These are phyloP conservation scores for Schrenkiella parvula DNA, from an alignment of 345 rosid genomes.

Conservation along the genomic window DNA sequence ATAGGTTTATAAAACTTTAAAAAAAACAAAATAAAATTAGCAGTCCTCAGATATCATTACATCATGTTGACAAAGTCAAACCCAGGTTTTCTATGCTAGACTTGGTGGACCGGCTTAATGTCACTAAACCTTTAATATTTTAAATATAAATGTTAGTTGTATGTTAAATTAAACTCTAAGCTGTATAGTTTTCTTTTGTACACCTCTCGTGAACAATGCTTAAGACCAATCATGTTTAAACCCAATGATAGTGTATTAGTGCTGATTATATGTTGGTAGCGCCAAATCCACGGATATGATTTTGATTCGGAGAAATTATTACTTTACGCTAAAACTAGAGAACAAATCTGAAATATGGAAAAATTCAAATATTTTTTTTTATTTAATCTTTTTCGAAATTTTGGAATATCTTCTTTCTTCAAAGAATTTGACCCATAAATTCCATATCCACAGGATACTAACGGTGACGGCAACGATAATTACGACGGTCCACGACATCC, in stretches of 20 bases:
- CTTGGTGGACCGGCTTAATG: not conserved
- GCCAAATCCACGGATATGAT: not conserved
- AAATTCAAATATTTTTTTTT: not conserved
- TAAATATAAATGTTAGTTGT: not conserved
- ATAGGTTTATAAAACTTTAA: not conserved
- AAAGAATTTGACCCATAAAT: slow-evolving; percentile 60
- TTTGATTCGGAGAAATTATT: not conserved
- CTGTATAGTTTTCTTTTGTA: no score
- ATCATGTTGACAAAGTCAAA: not conserved
- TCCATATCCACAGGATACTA: slow-evolving; percentile 72
- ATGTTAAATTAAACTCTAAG: no score
- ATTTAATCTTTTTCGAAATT: slow-evolving; percentile 27
- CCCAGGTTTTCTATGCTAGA: not conserved
- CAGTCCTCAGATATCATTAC: not conserved
- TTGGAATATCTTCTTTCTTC: slow-evolving; percentile 39
- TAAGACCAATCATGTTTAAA: not conserved
- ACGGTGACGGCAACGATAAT: slow-evolving; percentile 54
- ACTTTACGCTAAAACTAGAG: not conserved
- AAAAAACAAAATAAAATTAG: not conserved
- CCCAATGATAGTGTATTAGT: not conserved
- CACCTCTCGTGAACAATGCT: not conserved
- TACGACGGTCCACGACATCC: slow-evolving; percentile 82
- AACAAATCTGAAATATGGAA: not conserved
- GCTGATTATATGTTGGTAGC: not conserved
- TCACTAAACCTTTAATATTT: not conserved